phyloP scores from a whole-genome alignment of 371 early-diverging fungal genomes.

The Chytridium lagenaria region DNA sequence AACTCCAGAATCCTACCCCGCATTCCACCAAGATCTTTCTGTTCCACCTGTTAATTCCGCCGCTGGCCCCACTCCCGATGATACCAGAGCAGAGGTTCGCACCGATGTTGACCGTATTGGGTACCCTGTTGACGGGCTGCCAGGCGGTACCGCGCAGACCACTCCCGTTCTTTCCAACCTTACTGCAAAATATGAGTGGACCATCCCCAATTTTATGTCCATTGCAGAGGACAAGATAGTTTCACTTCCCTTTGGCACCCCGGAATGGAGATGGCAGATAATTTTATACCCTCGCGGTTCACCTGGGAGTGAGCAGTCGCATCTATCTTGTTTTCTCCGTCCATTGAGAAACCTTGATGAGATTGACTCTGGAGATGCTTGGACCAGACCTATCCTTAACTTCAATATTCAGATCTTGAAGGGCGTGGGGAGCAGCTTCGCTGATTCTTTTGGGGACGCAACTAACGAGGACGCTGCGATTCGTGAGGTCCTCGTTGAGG shows the following conservation, averaged over 20 bases:
- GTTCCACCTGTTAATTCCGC: no score
- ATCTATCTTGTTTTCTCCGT: slow-evolving; percentile 44
- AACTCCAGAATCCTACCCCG: no score
- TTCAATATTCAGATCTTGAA: slow-evolving; percentile 38
- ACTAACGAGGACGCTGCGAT: slow-evolving; percentile 20
- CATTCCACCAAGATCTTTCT: no score
- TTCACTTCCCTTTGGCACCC: slow-evolving; percentile 51
- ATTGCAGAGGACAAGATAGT: slow-evolving; percentile 50
- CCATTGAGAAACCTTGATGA: slow-evolving; percentile 41
- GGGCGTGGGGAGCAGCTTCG: slow-evolving; percentile 2
- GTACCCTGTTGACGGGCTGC: neutral
- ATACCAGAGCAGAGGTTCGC: no score
- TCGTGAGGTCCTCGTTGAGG: slow-evolving; percentile 25
- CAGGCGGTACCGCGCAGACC: neutral
- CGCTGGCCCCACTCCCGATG: no score
- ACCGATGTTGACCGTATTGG: no score
- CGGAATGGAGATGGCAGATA: slow-evolving; percentile 53
- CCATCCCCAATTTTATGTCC: slow-evolving; percentile 24
- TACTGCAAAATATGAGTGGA: slow-evolving; percentile 35
- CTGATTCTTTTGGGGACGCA: slow-evolving; percentile 14
- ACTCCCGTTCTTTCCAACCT: slow-evolving; percentile 30
- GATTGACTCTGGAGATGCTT: slow-evolving; percentile 39
- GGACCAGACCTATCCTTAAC: slow-evolving; percentile 42
- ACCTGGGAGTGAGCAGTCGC: slow-evolving; percentile 26
- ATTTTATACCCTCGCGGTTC: slow-evolving; percentile 50